Percentiles rank a stretch among this genome's conserved stretches.
Conservation (phyloP, 2,329 filamentous ascomycete species). For the Botrytis elliptica region DNA sequence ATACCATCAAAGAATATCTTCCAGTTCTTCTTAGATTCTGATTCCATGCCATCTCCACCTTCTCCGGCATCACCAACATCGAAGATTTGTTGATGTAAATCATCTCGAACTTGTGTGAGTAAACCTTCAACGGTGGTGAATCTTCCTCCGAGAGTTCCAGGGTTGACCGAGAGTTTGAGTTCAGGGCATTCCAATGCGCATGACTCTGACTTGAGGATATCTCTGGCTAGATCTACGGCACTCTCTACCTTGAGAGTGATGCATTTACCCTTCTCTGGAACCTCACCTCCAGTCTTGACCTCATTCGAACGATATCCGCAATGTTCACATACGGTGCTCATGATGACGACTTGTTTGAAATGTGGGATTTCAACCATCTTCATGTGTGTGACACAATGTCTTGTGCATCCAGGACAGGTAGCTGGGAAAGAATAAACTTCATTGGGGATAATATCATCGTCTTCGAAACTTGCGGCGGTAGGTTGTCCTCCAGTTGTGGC, state of each 20-base stretch:
- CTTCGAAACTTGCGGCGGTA: conserved; percentile 43
- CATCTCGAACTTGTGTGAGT: conserved; percentile 86
- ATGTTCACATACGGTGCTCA: conserved; percentile 87
- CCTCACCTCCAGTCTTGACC: conserved; percentile 93
- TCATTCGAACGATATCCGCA: conserved; percentile 96
- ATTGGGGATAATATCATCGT: conserved; percentile 81
- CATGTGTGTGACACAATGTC: conserved; percentile 88
- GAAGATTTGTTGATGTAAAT: conserved; percentile 86
- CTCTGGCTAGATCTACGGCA: conserved; percentile 74
- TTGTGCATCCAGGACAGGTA: conserved; percentile 86
- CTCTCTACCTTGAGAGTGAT: conserved; percentile 74
- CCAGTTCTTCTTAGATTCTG: conserved; percentile 70
- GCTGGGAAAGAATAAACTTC: conserved; percentile 92
- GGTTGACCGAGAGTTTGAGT: conserved; percentile 81
- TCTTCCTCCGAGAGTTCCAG: conserved; percentile 88
- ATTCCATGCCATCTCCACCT: conserved; percentile 76
- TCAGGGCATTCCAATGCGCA: conserved; percentile 86
- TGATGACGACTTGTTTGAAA: conserved; percentile 96
- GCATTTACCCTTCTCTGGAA: conserved; percentile 80
- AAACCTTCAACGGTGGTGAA: conserved; percentile 97
- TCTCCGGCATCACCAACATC: conserved; percentile 57
- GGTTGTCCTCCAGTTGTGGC: conserved; percentile 46
- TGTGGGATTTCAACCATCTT: conserved; percentile 98
- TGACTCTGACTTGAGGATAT: conserved; percentile 95
- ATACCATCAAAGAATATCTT: conserved; percentile 75